Base-by-base conservation (phyloP, 1,284 basidiomycete genomes). In the Ganoderma resinaceum region DNA sequence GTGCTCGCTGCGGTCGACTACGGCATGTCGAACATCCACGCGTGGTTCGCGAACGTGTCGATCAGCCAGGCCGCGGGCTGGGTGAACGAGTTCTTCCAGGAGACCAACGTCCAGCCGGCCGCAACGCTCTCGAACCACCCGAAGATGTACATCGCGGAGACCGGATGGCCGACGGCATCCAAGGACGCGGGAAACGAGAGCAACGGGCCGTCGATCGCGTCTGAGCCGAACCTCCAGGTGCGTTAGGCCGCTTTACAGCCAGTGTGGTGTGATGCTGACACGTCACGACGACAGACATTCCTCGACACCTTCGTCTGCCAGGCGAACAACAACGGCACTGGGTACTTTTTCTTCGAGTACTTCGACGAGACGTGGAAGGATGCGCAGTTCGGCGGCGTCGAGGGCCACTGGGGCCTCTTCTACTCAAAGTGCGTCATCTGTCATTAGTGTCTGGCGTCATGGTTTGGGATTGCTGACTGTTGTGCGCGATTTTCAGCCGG, bases 321-420 rank as follows among this genome's bases (percentile, higher is more conserved):
- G 74, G 93, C 96, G 12, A 98, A 96, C 79, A 66, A 78, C 42
- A 94, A 95, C 73, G 86, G 87, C 43, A 94, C 94, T 8, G 83
- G 88, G n/a, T 96, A 96, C 83, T 96, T 95, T 85, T 95, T 86
- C 83, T 95, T 94, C 70, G 92, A 93, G 87, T 92, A 86, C 76
- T 91, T 91, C 72, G 96, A 97, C 77, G 94, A 97, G 81, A 82
- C 86, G 29, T 97, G 95, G 95, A 96, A 97, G 83, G 83, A 86
- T 76, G 73, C 77, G 26, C 78, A 87, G 75, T 95, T 89, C 75
- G 95, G 96, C 69, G 95, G 96, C 70, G 96, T 98, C 58, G 96
- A 98, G 70, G 85, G 82, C 66, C 87, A 82, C 75, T 88, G 87
- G 91, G 91, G 91, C 62, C 70, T 92, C 57, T 92, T 91, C 76